These are phyloP conservation scores for Porcisia hertigi DNA, from an alignment of 208 protist genomes.

Conservation along the genomic window DNA sequence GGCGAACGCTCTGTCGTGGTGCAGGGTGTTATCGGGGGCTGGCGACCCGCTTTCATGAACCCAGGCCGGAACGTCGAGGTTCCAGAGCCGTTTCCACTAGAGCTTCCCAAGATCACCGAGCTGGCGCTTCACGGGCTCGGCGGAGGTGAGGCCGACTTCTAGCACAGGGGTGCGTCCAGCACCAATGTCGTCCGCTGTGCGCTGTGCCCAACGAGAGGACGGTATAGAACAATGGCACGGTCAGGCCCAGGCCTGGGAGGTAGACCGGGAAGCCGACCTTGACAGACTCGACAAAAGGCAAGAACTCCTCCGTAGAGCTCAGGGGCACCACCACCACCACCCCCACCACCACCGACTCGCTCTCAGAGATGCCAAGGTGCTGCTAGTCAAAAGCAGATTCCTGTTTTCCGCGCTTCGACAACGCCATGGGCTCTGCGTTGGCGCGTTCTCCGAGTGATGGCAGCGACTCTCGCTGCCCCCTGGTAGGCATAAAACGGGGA, in stretches of 20 bases:
- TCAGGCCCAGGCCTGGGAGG: constrained; percentile 41
- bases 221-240: constrained; percentile 45
- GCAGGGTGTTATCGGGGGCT: constrained; percentile 15
- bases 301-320: constrained; percentile 30
- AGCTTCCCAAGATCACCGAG: constrained; percentile 37
- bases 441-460: background rate
- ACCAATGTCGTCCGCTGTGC: constrained; percentile 16
- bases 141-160: constrained; percentile 32
- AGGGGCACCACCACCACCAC: constrained; percentile 14
- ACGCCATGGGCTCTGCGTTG: background rate
- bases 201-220: constrained; percentile 26
- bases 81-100: constrained; percentile 40
- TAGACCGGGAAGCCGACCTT: constrained; percentile 49
- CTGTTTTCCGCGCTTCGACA: background rate
- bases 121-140: constrained; percentile 39
- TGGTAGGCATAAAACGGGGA: too few species aligned
- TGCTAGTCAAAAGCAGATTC: too few species aligned
- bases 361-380: background rate
- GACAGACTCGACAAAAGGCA: constrained; percentile 34
- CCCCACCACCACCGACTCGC: background rate
- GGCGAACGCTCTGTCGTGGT: constrained; percentile 14
- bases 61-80: constrained; percentile 34
- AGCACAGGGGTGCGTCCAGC: constrained; percentile 15
- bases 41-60: constrained; percentile 17
- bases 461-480: too few species aligned